A percentile compares a stretch with the other conserved stretches of the same genome.
Evolutionary conservation across 495 filamentous ascomycete species (phyloP).

Genomic region (Xylaria sp.): DNA sequence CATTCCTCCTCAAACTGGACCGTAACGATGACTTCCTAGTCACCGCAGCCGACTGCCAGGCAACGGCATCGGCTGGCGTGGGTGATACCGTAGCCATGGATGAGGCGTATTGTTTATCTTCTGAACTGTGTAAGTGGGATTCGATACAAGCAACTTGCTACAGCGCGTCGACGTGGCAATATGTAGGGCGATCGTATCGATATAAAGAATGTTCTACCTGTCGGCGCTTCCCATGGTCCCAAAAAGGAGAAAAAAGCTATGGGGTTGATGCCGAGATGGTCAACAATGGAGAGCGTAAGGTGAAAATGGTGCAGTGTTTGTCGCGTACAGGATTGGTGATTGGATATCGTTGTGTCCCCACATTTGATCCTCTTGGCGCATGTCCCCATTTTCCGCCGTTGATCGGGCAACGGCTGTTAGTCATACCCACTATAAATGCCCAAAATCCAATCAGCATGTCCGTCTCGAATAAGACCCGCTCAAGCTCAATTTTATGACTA

Average conservation of each 20-base stretch:
- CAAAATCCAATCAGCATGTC: not conserved
- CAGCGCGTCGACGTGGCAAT: slow-evolving; percentile 39
- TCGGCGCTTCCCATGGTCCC: slow-evolving; percentile 39
- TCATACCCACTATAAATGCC: not conserved
- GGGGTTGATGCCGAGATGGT: slow-evolving; percentile 4
- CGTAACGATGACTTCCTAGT: slow-evolving; percentile 51
- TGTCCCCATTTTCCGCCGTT: not conserved
- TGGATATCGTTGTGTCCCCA: slow-evolving; percentile 5
- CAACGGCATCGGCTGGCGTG: slow-evolving; percentile 43
- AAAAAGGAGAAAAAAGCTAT: slow-evolving; percentile 28
- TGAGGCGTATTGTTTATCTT: slow-evolving; percentile 24
- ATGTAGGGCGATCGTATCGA: slow-evolving; percentile 30
- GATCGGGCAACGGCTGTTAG: slow-evolving; percentile 15
- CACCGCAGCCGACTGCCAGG: slow-evolving; percentile 42
- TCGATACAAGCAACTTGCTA: slow-evolving; percentile 19
- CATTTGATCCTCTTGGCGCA: slow-evolving; percentile 9
- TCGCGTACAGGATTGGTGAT: slow-evolving; percentile 15
- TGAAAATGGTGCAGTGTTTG: slow-evolving; percentile 29
- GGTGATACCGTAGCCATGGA: slow-evolving; percentile 48
- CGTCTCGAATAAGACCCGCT: not conserved
- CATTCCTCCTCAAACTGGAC: slow-evolving; percentile 49
- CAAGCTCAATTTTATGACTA: not conserved
- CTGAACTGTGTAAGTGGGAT: slow-evolving; percentile 25
- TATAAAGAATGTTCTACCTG: slow-evolving; percentile 45
- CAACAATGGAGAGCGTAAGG: slow-evolving; percentile 38